A percentile compares a stretch with the other conserved stretches of the same genome.
Evolutionary conservation across 371 early-diverging fungal genomes (phyloP).

Genomic region (Lichtheimia ramosa): DNA sequence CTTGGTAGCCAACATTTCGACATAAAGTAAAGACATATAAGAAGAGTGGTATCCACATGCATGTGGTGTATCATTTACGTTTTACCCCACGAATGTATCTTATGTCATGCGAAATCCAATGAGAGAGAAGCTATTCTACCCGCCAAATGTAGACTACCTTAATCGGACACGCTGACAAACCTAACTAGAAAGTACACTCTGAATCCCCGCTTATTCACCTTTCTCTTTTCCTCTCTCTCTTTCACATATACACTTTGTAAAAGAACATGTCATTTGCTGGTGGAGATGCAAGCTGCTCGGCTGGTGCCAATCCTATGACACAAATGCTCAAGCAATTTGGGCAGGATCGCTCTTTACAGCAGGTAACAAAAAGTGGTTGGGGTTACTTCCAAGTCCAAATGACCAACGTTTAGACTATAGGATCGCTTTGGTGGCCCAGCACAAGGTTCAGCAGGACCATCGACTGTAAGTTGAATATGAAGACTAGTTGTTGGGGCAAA

Average conservation of each 20-base stretch:
- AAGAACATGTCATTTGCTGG: slow-evolving; percentile 30
- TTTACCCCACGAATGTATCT: too few species aligned
- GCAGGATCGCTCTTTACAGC: slow-evolving; percentile 52
- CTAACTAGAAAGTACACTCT: too few species aligned
- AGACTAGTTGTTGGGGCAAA: background rate
- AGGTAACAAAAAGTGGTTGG: slow-evolving; percentile 25
- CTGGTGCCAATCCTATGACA: slow-evolving; percentile 57
- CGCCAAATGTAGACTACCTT: too few species aligned
- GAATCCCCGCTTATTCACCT: background rate
- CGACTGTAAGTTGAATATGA: slow-evolving; percentile 27
- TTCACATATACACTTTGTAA: background rate
- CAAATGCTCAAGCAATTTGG: slow-evolving; percentile 61
- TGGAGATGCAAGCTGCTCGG: slow-evolving; percentile 54
- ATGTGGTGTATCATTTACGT: too few species aligned
- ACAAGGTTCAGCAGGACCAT: slow-evolving; percentile 31
- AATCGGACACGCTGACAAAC: too few species aligned
- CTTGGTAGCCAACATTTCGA: too few species aligned
- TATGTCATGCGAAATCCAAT: too few species aligned
- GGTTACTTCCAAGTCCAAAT: background rate
- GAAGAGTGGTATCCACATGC: too few species aligned
- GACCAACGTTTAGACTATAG: slow-evolving; percentile 12
- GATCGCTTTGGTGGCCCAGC: slow-evolving; percentile 41
- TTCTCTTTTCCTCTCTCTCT: slow-evolving; percentile 7
- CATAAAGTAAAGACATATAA: too few species aligned
- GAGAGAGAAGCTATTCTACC: too few species aligned